A percentile compares a stretch with the other conserved stretches of the same genome.
Evolutionary conservation across 2,329 filamentous ascomycete genomes (phyloP).

Genomic region (Epichloe gansuensis): DNA sequence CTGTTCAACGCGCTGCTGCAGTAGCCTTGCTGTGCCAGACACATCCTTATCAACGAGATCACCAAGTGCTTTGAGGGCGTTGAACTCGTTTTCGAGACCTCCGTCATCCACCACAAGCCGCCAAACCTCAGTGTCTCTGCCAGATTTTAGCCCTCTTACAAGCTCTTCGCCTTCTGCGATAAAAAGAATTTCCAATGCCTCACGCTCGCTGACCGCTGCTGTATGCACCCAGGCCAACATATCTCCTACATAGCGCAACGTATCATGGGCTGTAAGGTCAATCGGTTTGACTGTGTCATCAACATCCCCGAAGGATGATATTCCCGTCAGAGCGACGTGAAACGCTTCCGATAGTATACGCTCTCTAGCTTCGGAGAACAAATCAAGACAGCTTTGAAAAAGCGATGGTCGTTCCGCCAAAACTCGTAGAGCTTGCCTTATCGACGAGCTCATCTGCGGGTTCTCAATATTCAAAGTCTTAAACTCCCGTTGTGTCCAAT

Average conservation of each 20-base stretch:
- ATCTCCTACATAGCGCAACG: constrained; percentile 82
- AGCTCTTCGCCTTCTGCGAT: constrained; percentile 85
- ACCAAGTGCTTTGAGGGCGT: constrained; percentile 69
- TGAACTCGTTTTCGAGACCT: constrained; percentile 49
- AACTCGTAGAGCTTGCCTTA: constrained; percentile 72
- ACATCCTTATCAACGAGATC: constrained; percentile 81
- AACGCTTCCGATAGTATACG: constrained; percentile 80
- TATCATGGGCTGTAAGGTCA: constrained; percentile 84
- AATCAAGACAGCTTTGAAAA: constrained; percentile 88
- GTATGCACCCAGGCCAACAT: constrained; percentile 98
- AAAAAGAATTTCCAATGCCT: constrained; percentile 84
- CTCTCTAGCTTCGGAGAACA: constrained; percentile 83
- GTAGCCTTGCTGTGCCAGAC: constrained; percentile 64
- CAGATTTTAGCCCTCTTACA: constrained; percentile 66
- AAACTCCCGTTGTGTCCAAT: constrained; percentile 91
- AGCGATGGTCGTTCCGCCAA: constrained; percentile 80
- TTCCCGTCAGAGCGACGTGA: constrained; percentile 74
- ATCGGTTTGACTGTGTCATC: constrained; percentile 71
- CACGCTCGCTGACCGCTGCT: constrained; percentile 82
- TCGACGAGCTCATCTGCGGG: constrained; percentile 76
- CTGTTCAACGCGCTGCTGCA: constrained; percentile 84
- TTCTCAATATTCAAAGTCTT: constrained; percentile 88
- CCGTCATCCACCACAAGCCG: constrained; percentile 49
- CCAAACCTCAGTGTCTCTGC: constrained; percentile 77
- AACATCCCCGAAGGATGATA: constrained; percentile 41